Evolutionary conservation across 148 eudicot genomes (phyloP), one percentile per base, ranked within the genome.

Genomic region (Vaccinium vitisidaea): DNA sequence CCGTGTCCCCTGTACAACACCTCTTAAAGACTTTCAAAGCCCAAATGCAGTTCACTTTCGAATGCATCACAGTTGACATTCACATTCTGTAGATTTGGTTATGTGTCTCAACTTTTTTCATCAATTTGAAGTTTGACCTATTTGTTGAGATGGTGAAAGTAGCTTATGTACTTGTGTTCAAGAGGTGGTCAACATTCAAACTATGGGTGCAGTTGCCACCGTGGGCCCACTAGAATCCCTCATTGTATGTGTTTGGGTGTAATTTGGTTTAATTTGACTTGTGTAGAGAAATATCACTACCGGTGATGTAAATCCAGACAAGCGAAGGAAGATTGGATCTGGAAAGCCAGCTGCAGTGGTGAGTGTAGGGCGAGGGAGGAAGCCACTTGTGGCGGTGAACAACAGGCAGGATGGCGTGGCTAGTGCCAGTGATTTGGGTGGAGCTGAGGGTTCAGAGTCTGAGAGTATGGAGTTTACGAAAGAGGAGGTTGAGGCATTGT

Each of bases 401-500:
- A 93, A 76, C 16, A 84, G 79, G 54, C 88, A 84, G 46, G 89
- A 87, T 46, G 39, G 52, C 18, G 52, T 54, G 32, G 55, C 48
- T 19, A 77, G 30, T 79, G 73, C 83, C 6, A 88, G 85, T n/a
- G 86, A 83, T 25, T 55, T 82, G 55, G 91, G 74, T 1, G 87
- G 87, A 14, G 81, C 84, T 39, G 91, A 87, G 21, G 86, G 65
- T 8, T 84, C 92, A 2, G 97, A 92, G 80, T 70, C 82, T 87
- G 90, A 43, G 49, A 84, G 30, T 25, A 46, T 89, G 4, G 93
- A 93, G 79, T 92, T 94, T 67, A 91, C 92, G 0, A 89, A 84
- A 80, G 98, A 93, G 32, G 95, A 93, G 58, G 87, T 93, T 27
- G 98, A 93, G 63, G 93, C 93, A 8, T 80, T 95, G 74, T 83